Conservation (phyloP, 1,284 basidiomycete species). For the Schizophyllum amplum region DNA sequence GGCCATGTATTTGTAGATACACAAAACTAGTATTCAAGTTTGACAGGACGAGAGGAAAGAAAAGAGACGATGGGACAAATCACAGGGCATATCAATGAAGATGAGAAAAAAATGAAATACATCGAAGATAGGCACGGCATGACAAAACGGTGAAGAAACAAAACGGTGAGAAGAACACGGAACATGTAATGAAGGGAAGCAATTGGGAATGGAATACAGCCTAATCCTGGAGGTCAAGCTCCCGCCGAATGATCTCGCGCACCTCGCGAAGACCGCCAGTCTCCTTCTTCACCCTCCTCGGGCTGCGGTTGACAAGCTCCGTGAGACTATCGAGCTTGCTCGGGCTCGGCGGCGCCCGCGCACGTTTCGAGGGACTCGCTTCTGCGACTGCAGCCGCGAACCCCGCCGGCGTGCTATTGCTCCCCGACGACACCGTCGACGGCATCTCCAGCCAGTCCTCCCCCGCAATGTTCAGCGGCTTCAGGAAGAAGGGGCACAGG, state of each 20-base stretch:
- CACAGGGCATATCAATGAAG: not conserved
- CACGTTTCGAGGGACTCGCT: conserved; percentile 25
- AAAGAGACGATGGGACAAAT: not conserved
- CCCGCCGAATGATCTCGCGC: conserved; percentile 67
- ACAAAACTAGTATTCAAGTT: not conserved
- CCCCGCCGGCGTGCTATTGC: conserved; percentile 25
- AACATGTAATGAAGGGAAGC: conserved; percentile 17
- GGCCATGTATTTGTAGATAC: not conserved
- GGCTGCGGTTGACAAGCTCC: conserved; percentile 59
- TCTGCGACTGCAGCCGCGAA: conserved; percentile 14
- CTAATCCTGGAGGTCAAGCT: conserved; percentile 56
- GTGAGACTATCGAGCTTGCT: conserved; percentile 45
- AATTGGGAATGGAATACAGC: conserved; percentile 15
- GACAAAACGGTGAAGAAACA: not conserved
- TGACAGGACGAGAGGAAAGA: not conserved
- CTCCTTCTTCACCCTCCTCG: conserved; percentile 57
- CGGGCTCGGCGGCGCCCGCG: conserved; percentile 25
- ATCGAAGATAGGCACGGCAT: not conserved
- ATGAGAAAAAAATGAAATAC: conserved; percentile 1
- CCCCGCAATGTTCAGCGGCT: conserved; percentile 49
- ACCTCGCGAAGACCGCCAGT: conserved; percentile 67
- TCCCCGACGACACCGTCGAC: not conserved
- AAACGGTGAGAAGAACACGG: not conserved
- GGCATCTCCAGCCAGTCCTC: conserved; percentile 82
- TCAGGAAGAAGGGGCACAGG: conserved; percentile 74